A percentile compares a stretch with the other conserved stretches of the same genome.
phyloP scores from a whole-genome alignment of 768 basidiomycete genomes.

The Mycena olivaceomarginata region DNA sequence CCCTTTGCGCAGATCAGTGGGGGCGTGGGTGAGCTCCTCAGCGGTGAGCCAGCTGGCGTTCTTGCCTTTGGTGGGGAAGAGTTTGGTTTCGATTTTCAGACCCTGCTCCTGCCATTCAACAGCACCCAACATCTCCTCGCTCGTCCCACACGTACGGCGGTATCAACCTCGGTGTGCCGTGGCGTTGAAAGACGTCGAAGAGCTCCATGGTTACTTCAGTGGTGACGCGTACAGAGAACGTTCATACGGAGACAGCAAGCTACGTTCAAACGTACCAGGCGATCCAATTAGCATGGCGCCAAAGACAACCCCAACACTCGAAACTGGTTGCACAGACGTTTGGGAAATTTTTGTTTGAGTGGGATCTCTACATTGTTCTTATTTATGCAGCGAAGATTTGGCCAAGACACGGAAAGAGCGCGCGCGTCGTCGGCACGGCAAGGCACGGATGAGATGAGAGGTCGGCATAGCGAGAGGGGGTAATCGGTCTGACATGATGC shows the following conservation, averaged over 20 bases:
- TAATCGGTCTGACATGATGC: too few relatives aligned
- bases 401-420: neutral
- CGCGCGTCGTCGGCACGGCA: neutral
- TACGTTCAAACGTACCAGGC: neutral
- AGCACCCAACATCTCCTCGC: conserved; percentile 60
- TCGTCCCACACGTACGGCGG: conserved; percentile 33
- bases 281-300: conserved; percentile 19
- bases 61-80: conserved; percentile 56
- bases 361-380: too few relatives aligned
- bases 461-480: neutral
- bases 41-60: neutral
- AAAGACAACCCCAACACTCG: conserved; percentile 13
- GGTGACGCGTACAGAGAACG: neutral
- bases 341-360: neutral
- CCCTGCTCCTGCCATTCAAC: conserved; percentile 64
- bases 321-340: neutral
- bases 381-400: neutral
- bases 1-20: conserved; percentile 45
- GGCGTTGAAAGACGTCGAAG: conserved; percentile 65
- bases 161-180: conserved; percentile 67
- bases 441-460: too few relatives aligned
- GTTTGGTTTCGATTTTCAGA: conserved; percentile 68
- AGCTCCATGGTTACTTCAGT: conserved; percentile 43
- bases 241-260: neutral
- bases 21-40: conserved; percentile 11